Conservation (phyloP, 257 asterid genomes). For the Lithospermum erythrorhizon region DNA sequence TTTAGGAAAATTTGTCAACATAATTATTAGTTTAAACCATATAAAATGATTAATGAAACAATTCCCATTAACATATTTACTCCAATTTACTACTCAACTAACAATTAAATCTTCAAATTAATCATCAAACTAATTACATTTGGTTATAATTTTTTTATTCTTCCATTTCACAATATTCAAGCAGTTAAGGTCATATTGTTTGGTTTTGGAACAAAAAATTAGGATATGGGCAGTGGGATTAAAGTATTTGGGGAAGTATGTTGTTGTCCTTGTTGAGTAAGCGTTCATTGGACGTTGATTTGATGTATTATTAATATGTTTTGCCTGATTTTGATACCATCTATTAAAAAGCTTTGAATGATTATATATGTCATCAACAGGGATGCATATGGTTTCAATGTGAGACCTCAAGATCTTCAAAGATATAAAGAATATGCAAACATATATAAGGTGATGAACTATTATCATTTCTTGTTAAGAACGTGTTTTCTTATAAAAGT, state of each 20-base stretch:
- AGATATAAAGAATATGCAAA: conserved; percentile 58
- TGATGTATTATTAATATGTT: conserved; percentile 40
- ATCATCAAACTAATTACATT: not conserved
- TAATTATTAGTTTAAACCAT: no score
- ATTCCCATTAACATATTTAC: not conserved
- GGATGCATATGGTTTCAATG: conserved; percentile 96
- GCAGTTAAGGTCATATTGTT: conserved; percentile 13
- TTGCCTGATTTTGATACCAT: not conserved
- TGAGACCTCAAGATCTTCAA: conserved; percentile 87
- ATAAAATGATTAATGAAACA: not conserved
- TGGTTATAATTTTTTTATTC: not conserved
- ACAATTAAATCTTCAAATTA: not conserved
- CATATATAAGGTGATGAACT: conserved; percentile 60
- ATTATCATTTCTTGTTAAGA: not conserved
- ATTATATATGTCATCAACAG: conserved; percentile 26
- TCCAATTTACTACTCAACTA: not conserved
- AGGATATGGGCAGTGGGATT: conserved; percentile 62
- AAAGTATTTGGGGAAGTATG: conserved; percentile 49
- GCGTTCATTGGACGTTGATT: conserved; percentile 78
- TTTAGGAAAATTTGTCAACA: not conserved
- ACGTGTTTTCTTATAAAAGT: no score
- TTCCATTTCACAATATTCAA: conserved; percentile 16
- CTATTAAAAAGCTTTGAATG: not conserved
- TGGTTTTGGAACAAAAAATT: conserved; percentile 21
- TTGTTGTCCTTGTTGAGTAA: conserved; percentile 97